phyloP scores from a whole-genome alignment of 805 yeast genomes.

The Spathaspora passalidarum region DNA sequence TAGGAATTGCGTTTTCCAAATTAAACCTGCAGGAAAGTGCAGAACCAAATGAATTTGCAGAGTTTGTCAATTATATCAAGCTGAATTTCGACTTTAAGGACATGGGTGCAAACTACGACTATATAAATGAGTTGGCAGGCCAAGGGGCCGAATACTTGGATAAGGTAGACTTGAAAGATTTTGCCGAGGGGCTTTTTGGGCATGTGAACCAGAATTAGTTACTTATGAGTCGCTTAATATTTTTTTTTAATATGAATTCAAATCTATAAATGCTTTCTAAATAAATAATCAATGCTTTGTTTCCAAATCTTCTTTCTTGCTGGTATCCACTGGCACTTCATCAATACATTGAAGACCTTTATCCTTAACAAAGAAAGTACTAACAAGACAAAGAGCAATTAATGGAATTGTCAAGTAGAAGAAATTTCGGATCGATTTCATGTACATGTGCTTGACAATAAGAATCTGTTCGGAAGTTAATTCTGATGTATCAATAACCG shows the following conservation, averaged over 20 bases:
- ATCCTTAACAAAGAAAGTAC: conserved; percentile 30
- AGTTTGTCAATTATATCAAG: background rate
- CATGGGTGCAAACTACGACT: background rate
- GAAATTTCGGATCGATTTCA: conserved; percentile 28
- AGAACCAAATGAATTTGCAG: background rate
- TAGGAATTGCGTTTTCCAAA: background rate
- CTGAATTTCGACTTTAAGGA: background rate
- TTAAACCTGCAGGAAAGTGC: background rate
- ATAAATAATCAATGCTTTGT: background rate
- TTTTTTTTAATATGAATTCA: too few relatives aligned
- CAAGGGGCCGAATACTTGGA: conserved; percentile 5
- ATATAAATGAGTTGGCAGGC: conserved; percentile 2
- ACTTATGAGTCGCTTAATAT: background rate
- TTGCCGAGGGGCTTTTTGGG: background rate
- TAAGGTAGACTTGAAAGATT: conserved; percentile 3
- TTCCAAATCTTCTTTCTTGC: background rate
- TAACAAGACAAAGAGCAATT: conserved; percentile 29
- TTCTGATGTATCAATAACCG: conserved; percentile 19
- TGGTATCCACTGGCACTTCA: conserved; percentile 14
- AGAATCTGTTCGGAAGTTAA: conserved; percentile 17
- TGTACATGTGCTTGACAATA: conserved; percentile 27
- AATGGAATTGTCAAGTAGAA: conserved; percentile 36
- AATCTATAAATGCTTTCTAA: background rate
- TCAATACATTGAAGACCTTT: conserved; percentile 37
- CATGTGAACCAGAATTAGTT: background rate